These are phyloP conservation scores for Termitomyces sp. DNA, from an alignment of 768 basidiomycete genomes.

Conservation along the genomic window DNA sequence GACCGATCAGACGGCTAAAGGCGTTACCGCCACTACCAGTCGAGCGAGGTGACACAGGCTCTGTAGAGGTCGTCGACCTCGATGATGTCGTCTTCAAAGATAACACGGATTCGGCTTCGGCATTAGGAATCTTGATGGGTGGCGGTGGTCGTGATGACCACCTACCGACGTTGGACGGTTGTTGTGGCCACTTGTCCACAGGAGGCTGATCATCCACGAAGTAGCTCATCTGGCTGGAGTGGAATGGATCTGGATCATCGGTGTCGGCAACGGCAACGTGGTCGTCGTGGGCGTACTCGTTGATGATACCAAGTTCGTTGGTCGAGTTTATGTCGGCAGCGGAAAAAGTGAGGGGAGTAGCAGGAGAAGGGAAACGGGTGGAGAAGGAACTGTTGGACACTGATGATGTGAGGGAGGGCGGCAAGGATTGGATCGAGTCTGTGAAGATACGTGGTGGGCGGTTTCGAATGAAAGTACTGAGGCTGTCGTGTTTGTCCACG, in stretches of 20 bases:
- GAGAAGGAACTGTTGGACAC: slow-evolving; percentile 34
- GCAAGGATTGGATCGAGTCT: slow-evolving; percentile 13
- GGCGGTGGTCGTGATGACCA: slow-evolving; percentile 13
- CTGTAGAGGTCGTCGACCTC: neutral
- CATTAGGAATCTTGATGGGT: neutral
- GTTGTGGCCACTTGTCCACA: slow-evolving; percentile 26
- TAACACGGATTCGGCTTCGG: neutral
- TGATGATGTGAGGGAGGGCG: slow-evolving; percentile 46
- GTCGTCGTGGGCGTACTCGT: slow-evolving; percentile 24
- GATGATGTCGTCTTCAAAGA: neutral
- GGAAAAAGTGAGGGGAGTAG: slow-evolving; percentile 31
- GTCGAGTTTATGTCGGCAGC: slow-evolving; percentile 16
- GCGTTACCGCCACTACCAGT: slow-evolving; percentile 16
- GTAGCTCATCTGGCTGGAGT: slow-evolving; percentile 10
- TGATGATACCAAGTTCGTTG: slow-evolving; percentile 33
- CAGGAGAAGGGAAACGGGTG: slow-evolving; percentile 24
- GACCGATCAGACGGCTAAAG: slow-evolving; percentile 22
- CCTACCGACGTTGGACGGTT: slow-evolving; percentile 20
- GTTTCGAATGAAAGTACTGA: slow-evolving; percentile 17
- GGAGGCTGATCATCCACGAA: slow-evolving; percentile 13
- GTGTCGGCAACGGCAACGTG: slow-evolving; percentile 7
- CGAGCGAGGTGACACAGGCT: slow-evolving; percentile 10
- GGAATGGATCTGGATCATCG: slow-evolving; percentile 8
- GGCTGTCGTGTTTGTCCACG: slow-evolving; percentile 8
- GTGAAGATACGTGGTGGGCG: slow-evolving; percentile 22